Base-by-base conservation (phyloP, 2,329 filamentous ascomycete species). In the Alternaria triticimaculans region DNA sequence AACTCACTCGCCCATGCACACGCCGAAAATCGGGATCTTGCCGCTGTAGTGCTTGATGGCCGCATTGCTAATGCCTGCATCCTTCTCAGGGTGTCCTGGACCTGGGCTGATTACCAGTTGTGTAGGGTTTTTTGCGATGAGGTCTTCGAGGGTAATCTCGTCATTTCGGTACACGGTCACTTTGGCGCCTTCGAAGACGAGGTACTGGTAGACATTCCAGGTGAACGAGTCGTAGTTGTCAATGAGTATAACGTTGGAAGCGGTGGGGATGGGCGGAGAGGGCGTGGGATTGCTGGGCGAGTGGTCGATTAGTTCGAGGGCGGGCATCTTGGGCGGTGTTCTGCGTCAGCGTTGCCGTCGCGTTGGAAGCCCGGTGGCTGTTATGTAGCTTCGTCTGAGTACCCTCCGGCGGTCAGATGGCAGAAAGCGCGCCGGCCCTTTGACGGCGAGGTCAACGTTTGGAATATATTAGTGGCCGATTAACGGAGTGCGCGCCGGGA, bases 151-250 rank as follows among this genome's bases (percentile, higher is more conserved):
- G 0, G 91, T 90, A 71, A 98, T 90, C 80, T 97, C 89, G 81
- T 99, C 95, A 78, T 99, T 99, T 73, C 96, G 89, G 82, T 90
- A 92, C 20, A 99, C 96, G 5, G 90, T 92, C 55, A 97, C 96
- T 1, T 85, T 92, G 26, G 96, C 96, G 30, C 96, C 96, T 80
- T 98, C 96, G n/a, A 99, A 89, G 7, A 95, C 91, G 2, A 99
- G 89, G 76, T 99, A 99, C 81, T 99, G 96, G 81, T 98, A 99
- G 63, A 99, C 93, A 78, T 99, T 99, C 93, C 94, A 99, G 63
- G 95, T 97, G 81, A 99, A 99, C 4, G 96, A 98, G 82, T 99
- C 96, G 82, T 98, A 99, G 82, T 99, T 99, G 85, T 99, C 96
- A 75, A 99, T 97, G 68, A 99, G 87, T 67, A 99, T 88, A 62